Base-by-base conservation (phyloP, 2,329 filamentous ascomycete species). In the Basipetospora chlamydospora region DNA sequence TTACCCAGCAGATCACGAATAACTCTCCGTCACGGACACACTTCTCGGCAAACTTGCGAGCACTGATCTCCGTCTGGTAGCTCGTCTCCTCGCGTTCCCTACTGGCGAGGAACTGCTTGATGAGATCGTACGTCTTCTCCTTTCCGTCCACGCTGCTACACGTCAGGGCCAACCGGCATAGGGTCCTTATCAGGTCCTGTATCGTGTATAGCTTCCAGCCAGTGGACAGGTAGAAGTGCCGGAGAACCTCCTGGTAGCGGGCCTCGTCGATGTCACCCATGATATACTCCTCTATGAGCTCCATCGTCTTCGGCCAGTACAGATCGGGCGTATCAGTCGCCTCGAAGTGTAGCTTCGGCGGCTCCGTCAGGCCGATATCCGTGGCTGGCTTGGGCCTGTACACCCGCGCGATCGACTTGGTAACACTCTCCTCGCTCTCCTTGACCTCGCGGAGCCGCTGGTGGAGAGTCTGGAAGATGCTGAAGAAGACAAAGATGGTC, bases 171-270 rank as follows among this genome's bases (percentile, higher is more conserved):
- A 87, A 79, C 40, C 86, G 80, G 40, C 80, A 80, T 26, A 95
- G 72, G 1, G 80, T 80, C 51, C 77, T 77, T 37, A 96, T 72
- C 21, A 95, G 74, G 53, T 93, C 87, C 51, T 92, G 84, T 44
- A 96, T 77, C 4, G 84, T 87, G 61, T 96, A 98, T 26, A 96
- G 61, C 49, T 86, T 85, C 80, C 88, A 98, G 6, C 90, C 90
- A 45, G 77, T 81, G 51, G 80, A 78, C 40, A 96, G 68, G 54
- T 95, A 98, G 60, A 85, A 95, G 45, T 87, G 82, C 17, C 90
- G 80, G 39, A 98, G 67, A 5, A 86, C 80, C 49, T 96, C 87
- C 55, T 96, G 88, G 46, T 93, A 84, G 21, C 84, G 77, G 37
- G 64, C 68, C 56, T 87, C 77, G 36, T 96, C 90, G 26, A 87